These are phyloP conservation scores for Pseudoturritis turrita DNA, from an alignment of 345 rosid genomes.

Conservation along the genomic window DNA sequence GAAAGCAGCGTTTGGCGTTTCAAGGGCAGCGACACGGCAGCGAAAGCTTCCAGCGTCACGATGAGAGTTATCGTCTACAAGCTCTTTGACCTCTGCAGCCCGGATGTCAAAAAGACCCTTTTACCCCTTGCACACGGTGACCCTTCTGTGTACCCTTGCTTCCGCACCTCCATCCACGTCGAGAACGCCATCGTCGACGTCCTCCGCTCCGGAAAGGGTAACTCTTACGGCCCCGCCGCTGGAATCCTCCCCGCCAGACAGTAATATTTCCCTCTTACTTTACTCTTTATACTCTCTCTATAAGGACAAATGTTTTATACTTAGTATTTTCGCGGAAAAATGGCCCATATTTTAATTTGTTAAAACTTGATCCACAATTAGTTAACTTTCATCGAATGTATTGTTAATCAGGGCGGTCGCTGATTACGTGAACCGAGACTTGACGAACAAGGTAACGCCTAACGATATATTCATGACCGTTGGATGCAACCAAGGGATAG, in stretches of 20 bases:
- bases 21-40: constrained; percentile 25
- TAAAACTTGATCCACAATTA: neutral
- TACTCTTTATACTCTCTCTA: too few relatives aligned
- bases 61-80: constrained; percentile 37
- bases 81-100: constrained; percentile 32
- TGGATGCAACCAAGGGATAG: constrained; percentile 66
- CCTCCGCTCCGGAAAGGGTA: constrained; percentile 44
- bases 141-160: constrained; percentile 57
- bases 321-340: neutral
- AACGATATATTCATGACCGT: constrained; percentile 47
- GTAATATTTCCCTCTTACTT: constrained; percentile 14
- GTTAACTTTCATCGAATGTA: neutral
- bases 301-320: too few relatives aligned
- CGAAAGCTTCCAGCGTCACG: constrained; percentile 25
- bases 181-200: constrained; percentile 52
- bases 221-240: constrained; percentile 36
- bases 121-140: constrained; percentile 65
- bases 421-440: constrained; percentile 49
- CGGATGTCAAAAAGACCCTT: constrained; percentile 28
- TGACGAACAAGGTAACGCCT: constrained; percentile 49
- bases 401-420: constrained; percentile 53
- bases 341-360: neutral
- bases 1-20: constrained; percentile 24
- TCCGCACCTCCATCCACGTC: constrained; percentile 41
- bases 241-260: constrained; percentile 61